A percentile compares a stretch with the other conserved stretches of the same genome.
These are phyloP conservation scores for Ajuga reptans DNA, from an alignment of 305 asterid species.

Conservation along the genomic window DNA sequence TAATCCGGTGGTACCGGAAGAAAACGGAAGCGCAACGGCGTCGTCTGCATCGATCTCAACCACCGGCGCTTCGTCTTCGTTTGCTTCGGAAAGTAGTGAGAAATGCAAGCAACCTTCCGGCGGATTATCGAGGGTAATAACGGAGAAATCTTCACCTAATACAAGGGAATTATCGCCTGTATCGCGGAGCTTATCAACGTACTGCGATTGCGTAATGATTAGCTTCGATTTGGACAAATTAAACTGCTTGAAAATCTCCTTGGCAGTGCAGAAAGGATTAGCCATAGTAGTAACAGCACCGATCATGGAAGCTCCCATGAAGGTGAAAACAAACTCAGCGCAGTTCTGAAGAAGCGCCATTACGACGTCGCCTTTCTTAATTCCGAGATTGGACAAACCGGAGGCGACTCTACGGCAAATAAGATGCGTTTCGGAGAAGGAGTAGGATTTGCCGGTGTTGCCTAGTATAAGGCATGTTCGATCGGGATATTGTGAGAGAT, in stretches of 20 bases:
- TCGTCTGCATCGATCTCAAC: slow-evolving; percentile 42
- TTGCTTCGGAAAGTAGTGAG: slow-evolving; percentile 40
- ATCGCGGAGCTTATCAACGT: slow-evolving; percentile 58
- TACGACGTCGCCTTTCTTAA: slow-evolving; percentile 49
- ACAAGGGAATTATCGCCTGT: slow-evolving; percentile 28
- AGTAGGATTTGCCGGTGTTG: slow-evolving; percentile 34
- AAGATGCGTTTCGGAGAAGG: slow-evolving; percentile 52
- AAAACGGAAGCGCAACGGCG: slow-evolving; percentile 67
- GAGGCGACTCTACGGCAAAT: slow-evolving; percentile 53
- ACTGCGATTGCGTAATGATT: slow-evolving; percentile 52
- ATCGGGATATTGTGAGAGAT: slow-evolving; percentile 24
- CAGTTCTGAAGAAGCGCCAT: slow-evolving; percentile 67
- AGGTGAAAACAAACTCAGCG: slow-evolving; percentile 59
- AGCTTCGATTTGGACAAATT: slow-evolving; percentile 44
- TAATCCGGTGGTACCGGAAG: slow-evolving; percentile 73
- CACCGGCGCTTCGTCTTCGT: slow-evolving; percentile 28
- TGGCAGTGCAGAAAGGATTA: slow-evolving; percentile 52
- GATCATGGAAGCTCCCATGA: slow-evolving; percentile 67
- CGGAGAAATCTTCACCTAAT: slow-evolving; percentile 38
- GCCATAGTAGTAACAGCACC: slow-evolving; percentile 64
- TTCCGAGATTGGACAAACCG: slow-evolving; percentile 42
- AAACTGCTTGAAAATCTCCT: slow-evolving; percentile 63
- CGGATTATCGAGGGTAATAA: slow-evolving; percentile 47
- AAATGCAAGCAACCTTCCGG: slow-evolving; percentile 54
- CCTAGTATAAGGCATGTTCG: slow-evolving; percentile 49